Conservation (phyloP, 345 rosid genomes). For the Erodium maritimum region DNA sequence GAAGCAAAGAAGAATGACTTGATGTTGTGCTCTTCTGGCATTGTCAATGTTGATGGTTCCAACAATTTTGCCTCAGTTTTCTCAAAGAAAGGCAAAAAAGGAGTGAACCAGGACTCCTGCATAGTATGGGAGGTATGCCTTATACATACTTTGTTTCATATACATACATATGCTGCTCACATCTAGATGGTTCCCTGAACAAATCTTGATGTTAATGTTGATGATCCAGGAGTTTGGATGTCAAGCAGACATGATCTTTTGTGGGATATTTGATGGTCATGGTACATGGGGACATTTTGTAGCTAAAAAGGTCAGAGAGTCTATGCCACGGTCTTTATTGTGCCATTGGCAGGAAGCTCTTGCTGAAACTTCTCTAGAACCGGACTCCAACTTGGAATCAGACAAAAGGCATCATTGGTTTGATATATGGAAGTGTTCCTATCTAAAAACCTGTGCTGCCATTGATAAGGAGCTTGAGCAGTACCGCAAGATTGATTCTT, state of each 20-base stretch:
- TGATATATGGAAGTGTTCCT: slow-evolving; percentile 72
- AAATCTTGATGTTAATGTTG: not conserved
- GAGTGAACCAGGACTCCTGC: slow-evolving; percentile 78
- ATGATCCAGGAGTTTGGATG: slow-evolving; percentile 60
- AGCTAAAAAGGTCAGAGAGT: slow-evolving; percentile 63
- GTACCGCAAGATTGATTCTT: slow-evolving; percentile 55
- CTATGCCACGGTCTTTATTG: slow-evolving; percentile 59
- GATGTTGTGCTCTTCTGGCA: slow-evolving; percentile 67
- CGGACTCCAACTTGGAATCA: slow-evolving; percentile 35
- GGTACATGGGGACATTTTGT: slow-evolving; percentile 97
- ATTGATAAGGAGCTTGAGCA: slow-evolving; percentile 68
- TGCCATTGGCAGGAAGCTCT: slow-evolving; percentile 77
- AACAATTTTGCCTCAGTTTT: slow-evolving; percentile 58
- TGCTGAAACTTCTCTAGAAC: slow-evolving; percentile 36
- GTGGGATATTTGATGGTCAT: slow-evolving; percentile 94
- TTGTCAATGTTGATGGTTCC: slow-evolving; percentile 45
- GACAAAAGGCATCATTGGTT: slow-evolving; percentile 39
- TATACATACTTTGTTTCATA: not conserved
- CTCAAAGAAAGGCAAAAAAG: slow-evolving; percentile 78
- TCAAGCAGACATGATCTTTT: slow-evolving; percentile 74
- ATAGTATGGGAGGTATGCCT: slow-evolving; percentile 83
- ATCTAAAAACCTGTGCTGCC: slow-evolving; percentile 61
- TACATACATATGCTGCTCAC: no score
- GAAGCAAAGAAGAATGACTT: slow-evolving; percentile 69
- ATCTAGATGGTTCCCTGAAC: not conserved